Percentiles rank a stretch among this genome's conserved stretches.
Conservation (phyloP, 2,329 filamentous ascomycete genomes). For the Leptographium galeiforme region DNA sequence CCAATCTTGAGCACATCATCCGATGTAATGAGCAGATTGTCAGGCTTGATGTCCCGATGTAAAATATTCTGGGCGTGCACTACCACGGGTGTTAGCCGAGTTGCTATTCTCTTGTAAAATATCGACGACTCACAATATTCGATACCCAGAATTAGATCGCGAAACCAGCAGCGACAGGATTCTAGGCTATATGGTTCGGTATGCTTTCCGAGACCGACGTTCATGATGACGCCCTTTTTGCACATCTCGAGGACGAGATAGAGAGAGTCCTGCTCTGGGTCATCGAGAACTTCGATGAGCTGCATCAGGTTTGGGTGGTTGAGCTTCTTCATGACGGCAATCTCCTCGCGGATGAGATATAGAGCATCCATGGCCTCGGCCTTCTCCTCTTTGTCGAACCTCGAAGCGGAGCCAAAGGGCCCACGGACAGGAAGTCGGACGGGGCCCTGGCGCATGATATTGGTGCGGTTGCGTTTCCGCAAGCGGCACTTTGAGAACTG, state of each 20-base stretch:
- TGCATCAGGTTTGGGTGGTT: constrained; percentile 90
- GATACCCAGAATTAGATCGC: constrained; percentile 85
- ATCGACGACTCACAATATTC: constrained; percentile 60
- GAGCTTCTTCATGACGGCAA: constrained; percentile 98
- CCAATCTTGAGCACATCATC: constrained; percentile 95
- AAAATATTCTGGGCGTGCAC: constrained; percentile 91
- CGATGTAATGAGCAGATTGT: constrained; percentile 80
- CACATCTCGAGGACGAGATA: constrained; percentile 99
- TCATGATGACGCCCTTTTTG: constrained; percentile 95
- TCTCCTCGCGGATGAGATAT: constrained; percentile 85
- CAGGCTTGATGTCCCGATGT: constrained; percentile 94
- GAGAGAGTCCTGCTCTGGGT: constrained; percentile 86
- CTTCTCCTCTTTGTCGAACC: constrained; percentile 25
- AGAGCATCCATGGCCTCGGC: constrained; percentile 58
- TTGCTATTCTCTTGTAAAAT: neutral
- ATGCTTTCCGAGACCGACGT: constrained; percentile 72
- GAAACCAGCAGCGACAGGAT: constrained; percentile 79
- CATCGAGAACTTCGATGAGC: constrained; percentile 86
- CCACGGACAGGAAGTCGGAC: constrained; percentile 29
- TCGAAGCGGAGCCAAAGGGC: constrained; percentile 15
- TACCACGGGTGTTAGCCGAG: constrained; percentile 17
- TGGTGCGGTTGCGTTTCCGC: constrained; percentile 79
- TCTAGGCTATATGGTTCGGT: constrained; percentile 75
- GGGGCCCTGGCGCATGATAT: constrained; percentile 52
- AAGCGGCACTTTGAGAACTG: constrained; percentile 92